Evolutionary conservation across 1,284 basidiomycete genomes (phyloP), one percentile per base, ranked within the genome.

Genomic region (Ceratobasidium papillatum): DNA sequence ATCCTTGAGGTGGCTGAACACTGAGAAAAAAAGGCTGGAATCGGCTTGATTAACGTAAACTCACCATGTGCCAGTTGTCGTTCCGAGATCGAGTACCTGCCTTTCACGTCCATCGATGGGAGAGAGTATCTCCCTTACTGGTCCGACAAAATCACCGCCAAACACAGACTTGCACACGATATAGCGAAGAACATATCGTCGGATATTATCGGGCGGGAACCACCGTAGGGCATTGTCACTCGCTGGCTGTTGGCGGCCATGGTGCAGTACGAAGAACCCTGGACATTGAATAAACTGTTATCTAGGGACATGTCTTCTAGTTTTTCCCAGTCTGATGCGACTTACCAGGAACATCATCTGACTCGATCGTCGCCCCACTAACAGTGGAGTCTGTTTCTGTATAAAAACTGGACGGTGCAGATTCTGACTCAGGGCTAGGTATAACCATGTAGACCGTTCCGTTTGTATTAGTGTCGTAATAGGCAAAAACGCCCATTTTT

Each of bases 401-500:
- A 4, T 41, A 22, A 45, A 52, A 25, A 3, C n/a, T 9, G n/a
- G 52, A 25, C 22, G 56, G 52, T 9, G 25, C n/a, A 22, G 45
- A 32, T 11, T 36, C 36, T 9, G 45, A 47, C 19, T 62, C 19
- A 1, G 52, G 41, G 22, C 27, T 30, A 3, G 54, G 66, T 43
- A 12, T 52, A 12, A 71, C 66, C 19, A 30, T n/a, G 27, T 71
- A 71, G 66, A 71, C 54, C 25, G 25, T 14, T 1, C 49, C 66
- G 12, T 59, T 54, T n/a, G 66, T 71, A 8, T 56, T 25, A 14
- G n/a, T 3, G 32, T 71, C 66, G 27, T 71, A 71, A 14, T 45
- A 58, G 30, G 54, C 27, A 34, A 34, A 34, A 12, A 58, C 54
- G 19, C 30, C 54, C 54, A 58, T 58, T 41, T 14, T 41, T 41